Base-by-base conservation (phyloP, 192 early-diverging fungal species). In the Lunasporangiospora selenospora region DNA sequence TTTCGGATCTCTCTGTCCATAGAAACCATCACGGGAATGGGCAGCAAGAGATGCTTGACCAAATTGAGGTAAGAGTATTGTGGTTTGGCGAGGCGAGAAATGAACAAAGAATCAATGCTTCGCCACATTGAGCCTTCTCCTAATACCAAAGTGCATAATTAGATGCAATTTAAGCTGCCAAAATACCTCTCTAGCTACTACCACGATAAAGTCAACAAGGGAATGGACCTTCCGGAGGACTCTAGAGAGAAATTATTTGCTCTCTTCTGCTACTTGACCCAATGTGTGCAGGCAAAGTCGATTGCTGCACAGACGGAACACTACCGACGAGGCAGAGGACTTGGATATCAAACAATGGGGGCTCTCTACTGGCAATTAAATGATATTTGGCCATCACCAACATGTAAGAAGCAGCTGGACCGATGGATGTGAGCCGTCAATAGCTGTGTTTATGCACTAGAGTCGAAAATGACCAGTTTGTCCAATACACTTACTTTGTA, bases 321-420 rank as follows among this genome's bases (percentile, higher is more conserved):
- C 46, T 71, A 71, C 33, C 30, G 53, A 6, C 48, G 67, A 21
- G 53, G 59, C 3, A 58, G 58, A 2, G 39, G 59, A 0, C 12
- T 24, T n/a, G n/a, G 39, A 0, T 62, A 39, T 6, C 31, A 18
- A 1, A 71, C 67, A 16, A 71, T 71, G 67, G 67, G 67, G 12
- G 59, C 67, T 5, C 53, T 71, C 12, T 71, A 71, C 40, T 71
- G 67, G 67, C 67, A 71, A 42, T 47, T 71, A n/a, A 71, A 71
- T 39, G 67, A 71, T 16, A 71, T 71, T 1, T 71, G 67, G 67
- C 67, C 67, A 0, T 58, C 52, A 8, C 59, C 67, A 6, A 71
- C 67, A 15, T 71, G 67, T 70, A 70, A 45, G 37, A 3, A n/a
- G n/a, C n/a, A n/a, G n/a, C n/a, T n/a, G n/a, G n/a, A n/a, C n/a